Base-by-base conservation (phyloP, 805 yeast species). In the Lipomyces mesembrius region DNA sequence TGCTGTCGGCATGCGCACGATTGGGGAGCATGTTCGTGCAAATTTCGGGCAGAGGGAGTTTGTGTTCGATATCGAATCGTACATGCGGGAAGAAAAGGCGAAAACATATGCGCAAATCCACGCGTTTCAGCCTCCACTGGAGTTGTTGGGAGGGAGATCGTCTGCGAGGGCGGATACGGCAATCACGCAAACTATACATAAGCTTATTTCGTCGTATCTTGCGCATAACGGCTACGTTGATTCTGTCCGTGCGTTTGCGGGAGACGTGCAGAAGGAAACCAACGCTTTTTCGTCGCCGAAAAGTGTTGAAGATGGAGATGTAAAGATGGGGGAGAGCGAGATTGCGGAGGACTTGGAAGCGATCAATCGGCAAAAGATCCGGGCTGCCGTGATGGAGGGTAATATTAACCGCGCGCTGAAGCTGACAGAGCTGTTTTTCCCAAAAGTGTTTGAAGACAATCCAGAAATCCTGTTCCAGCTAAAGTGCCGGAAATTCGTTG, bases 191-290 rank as follows among this genome's bases (percentile, higher is more conserved):
- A 60, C 77, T 8, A 73, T 81, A 59, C 77, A 78, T 55, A 71
- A 76, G 27, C 76, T 83, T 53, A 79, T 83, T 3, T 69, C 79
- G n/a, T 77, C 81, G 14, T 88, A 87, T 74, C 81, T 88, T 51
- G 79, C 82, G n/a, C 85, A 87, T 72, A 82, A 83, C 62, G 92
- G 92, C 2, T 84, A 82, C 71, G 79, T 81, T 37, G 85, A 85
- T 63, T 83, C 86, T 2, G 83, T 86, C 1, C 79, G 79, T 65
- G 84, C 86, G 0, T 84, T 88, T 65, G 76, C 80, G 27, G 75
- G 78, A 49, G 91, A 87, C 69, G 68, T 68, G 7, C 61, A 61
- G 32, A 32, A 60, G 39, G 70, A 69, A 25, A 68, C 71, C 9
- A 68, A 57, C n/a, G 67, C 70, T 25, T 67, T 69, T 37, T 17